phyloP scores from a whole-genome alignment of 208 protist genomes.

The Trypanosomatidae sp. region DNA sequence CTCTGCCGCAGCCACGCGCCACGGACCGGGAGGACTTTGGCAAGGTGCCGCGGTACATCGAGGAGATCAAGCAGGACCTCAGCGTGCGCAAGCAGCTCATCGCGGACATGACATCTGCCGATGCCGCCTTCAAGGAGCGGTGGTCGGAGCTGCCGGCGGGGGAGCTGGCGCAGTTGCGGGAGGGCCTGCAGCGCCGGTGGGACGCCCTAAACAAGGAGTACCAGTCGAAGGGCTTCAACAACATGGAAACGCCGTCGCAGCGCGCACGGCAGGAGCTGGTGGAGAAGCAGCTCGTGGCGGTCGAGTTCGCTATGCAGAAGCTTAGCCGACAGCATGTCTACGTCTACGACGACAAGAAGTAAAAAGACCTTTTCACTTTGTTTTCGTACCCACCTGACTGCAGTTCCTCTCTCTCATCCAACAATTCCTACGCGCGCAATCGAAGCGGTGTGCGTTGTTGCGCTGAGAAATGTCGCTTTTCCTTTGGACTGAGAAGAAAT shows the following conservation, averaged over 20 bases:
- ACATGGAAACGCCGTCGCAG: conserved; percentile 89
- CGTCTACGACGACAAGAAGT: conserved; percentile 84
- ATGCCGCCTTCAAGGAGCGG: conserved; percentile 51
- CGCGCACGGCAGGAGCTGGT: conserved; percentile 74
- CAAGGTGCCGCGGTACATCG: conserved; percentile 90
- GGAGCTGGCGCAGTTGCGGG: conserved; percentile 79
- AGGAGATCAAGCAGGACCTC: conserved; percentile 90
- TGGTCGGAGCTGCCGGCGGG: conserved; percentile 76
- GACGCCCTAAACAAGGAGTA: conserved; percentile 91
- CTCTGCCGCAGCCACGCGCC: conserved; percentile 40
- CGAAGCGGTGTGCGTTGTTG: too few relatives aligned
- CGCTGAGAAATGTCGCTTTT: too few relatives aligned
- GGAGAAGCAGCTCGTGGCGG: conserved; percentile 77
- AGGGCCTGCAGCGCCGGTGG: conserved; percentile 91
- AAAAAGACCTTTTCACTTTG: background rate
- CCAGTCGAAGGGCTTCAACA: conserved; percentile 93
- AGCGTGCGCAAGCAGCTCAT: conserved; percentile 30
- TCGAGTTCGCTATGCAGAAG: conserved; percentile 92
- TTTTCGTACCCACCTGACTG: background rate
- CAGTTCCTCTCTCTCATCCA: too few relatives aligned
- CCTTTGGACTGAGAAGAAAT: too few relatives aligned
- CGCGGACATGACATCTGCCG: conserved; percentile 8
- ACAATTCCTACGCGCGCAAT: too few relatives aligned
- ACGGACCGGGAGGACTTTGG: conserved; percentile 85
- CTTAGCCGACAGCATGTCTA: conserved; percentile 79